Evolutionary conservation across 208 protist species (phyloP).

Genomic region (Novymonas esmeraldas): DNA sequence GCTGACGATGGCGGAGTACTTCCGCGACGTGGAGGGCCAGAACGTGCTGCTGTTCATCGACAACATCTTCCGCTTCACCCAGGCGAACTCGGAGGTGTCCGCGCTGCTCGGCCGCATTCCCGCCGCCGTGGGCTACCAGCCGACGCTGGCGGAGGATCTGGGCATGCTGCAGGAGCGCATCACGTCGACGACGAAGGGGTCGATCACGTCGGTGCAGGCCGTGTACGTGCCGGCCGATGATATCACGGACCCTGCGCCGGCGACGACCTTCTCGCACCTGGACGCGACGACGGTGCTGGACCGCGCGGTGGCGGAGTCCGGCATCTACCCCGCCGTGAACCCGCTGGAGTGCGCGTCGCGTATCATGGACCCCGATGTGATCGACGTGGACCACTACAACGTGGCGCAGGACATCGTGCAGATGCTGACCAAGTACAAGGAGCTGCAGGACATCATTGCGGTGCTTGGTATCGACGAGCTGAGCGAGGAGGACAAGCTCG

Average conservation of each 20-base stretch:
- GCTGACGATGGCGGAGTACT: slow-evolving; percentile 98
- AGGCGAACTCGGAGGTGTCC: slow-evolving; percentile 98
- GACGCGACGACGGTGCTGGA: slow-evolving; percentile 98
- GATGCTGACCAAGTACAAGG: slow-evolving; percentile 98
- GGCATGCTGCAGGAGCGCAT: slow-evolving; percentile 98
- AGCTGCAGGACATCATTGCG: slow-evolving; percentile 99
- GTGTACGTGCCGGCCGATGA: slow-evolving; percentile 99
- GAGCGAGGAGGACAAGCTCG: slow-evolving; percentile 98
- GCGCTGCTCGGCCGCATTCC: slow-evolving; percentile 98
- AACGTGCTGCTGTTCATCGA: slow-evolving; percentile 99
- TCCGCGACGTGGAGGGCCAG: slow-evolving; percentile 98
- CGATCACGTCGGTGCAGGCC: slow-evolving; percentile 96
- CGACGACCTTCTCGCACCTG: slow-evolving; percentile 98
- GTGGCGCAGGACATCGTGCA: slow-evolving; percentile 96
- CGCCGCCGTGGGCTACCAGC: slow-evolving; percentile 99
- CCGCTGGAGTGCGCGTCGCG: slow-evolving; percentile 98
- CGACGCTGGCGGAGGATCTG: slow-evolving; percentile 98
- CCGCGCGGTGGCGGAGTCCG: slow-evolving; percentile 96
- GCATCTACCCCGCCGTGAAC: slow-evolving; percentile 99
- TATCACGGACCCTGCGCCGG: slow-evolving; percentile 98
- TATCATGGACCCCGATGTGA: slow-evolving; percentile 97
- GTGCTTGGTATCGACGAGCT: slow-evolving; percentile 99
- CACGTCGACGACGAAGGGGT: slow-evolving; percentile 97
- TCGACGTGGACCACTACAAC: slow-evolving; percentile 97
- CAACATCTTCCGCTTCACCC: slow-evolving; percentile 99